Evolutionary conservation across 2,329 filamentous ascomycete species (phyloP).

Genomic region (Ophioceras dolichostomum): DNA sequence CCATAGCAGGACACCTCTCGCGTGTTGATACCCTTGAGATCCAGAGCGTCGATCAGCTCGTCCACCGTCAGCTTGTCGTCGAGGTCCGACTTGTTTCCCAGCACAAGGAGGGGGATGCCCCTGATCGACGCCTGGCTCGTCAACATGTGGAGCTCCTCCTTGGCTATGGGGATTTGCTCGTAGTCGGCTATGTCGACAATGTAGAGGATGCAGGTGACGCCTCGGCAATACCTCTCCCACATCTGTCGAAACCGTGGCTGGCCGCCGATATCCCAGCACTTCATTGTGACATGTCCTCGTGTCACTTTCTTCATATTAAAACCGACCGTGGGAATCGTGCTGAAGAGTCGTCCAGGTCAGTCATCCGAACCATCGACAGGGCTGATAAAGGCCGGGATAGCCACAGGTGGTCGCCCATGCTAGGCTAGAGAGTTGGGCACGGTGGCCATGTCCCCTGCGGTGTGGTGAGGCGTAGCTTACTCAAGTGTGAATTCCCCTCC

Average conservation of each 20-base stretch:
- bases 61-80: conserved; percentile 85
- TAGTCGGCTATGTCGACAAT: conserved; percentile 93
- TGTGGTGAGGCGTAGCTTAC: conserved; percentile 58
- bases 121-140: conserved; percentile 75
- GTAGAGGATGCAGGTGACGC: conserved; percentile 95
- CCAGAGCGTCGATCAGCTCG: conserved; percentile 85
- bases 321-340: conserved; percentile 94
- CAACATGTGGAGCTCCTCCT: conserved; percentile 83
- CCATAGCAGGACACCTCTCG: conserved; percentile 98
- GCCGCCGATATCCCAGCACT: conserved; percentile 97
- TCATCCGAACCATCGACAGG: no score
- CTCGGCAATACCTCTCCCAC: conserved; percentile 98
- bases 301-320: conserved; percentile 99
- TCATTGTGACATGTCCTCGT: conserved; percentile 94
- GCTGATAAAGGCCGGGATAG: background rate
- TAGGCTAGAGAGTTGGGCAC: no score
- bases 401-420: conserved; percentile 5
- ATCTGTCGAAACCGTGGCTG: conserved; percentile 95
- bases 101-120: conserved; percentile 82
- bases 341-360: conserved; percentile 29
- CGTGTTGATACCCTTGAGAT: conserved; percentile 77
- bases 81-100: conserved; percentile 96
- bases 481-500: conserved; percentile 98
- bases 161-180: conserved; percentile 68
- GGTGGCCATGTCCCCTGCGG: no score